Conservation (phyloP, 805 yeast genomes). For the Lipomyces yamadae region DNA sequence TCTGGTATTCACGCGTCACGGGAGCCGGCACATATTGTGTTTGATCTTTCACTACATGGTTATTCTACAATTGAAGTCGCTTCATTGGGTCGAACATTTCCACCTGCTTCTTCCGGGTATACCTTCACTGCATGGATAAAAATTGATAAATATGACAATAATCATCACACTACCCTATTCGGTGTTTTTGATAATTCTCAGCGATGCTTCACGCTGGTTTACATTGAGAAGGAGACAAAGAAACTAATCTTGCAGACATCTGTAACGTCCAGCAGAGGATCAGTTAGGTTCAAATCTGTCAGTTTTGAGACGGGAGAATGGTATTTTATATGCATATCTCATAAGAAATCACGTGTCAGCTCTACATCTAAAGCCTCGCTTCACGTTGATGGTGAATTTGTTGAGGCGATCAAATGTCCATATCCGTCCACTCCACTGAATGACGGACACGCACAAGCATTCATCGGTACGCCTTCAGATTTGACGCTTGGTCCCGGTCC, state of each 20-base stretch:
- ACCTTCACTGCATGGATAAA: constrained; percentile 38
- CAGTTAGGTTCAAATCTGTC: constrained; percentile 34
- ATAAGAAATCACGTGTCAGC: constrained; percentile 37
- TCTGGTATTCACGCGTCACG: constrained; percentile 27
- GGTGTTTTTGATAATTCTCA: constrained; percentile 37
- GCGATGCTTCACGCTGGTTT: constrained; percentile 35
- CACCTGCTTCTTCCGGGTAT: constrained; percentile 33
- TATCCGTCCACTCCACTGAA: constrained; percentile 38
- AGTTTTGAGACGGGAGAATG: constrained; percentile 36
- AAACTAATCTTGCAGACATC: constrained; percentile 35
- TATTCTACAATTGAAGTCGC: constrained; percentile 31
- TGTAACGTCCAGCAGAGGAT: constrained; percentile 31
- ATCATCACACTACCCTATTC: constrained; percentile 34
- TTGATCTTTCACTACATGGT: constrained; percentile 33
- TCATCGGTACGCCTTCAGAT: constrained; percentile 37
- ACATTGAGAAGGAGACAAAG: constrained; percentile 37
- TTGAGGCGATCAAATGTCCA: constrained; percentile 39
- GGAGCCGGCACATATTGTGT: constrained; percentile 33
- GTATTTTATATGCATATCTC: constrained; percentile 38
- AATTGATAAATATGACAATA: constrained; percentile 33
- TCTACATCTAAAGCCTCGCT: constrained; percentile 38
- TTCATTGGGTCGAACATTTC: constrained; percentile 32
- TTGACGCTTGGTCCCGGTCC: constrained; percentile 27
- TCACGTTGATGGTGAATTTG: constrained; percentile 37
- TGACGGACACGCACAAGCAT: constrained; percentile 33